A percentile compares a stretch with the other conserved stretches of the same genome.
phyloP scores from a whole-genome alignment of 345 rosid species.

The Gossypium raimondii region DNA sequence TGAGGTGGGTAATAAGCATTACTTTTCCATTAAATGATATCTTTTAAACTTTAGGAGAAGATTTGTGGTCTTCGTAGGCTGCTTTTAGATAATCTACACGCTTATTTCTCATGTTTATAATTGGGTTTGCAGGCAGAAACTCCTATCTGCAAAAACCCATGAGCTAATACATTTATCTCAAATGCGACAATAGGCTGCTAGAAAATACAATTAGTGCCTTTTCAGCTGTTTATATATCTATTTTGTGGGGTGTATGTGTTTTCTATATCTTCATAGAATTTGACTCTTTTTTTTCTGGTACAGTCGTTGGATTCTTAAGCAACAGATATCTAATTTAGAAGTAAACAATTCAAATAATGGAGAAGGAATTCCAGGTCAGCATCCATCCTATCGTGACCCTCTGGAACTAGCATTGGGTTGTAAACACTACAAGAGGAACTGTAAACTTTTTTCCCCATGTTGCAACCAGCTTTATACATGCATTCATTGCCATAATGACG shows the following conservation, averaged over 20 bases:
- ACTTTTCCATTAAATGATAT: not conserved
- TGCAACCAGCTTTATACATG: slow-evolving; percentile 66
- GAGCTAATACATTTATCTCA: not conserved
- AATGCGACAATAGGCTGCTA: not conserved
- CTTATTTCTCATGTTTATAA: not conserved
- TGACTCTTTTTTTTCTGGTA: slow-evolving; percentile 34
- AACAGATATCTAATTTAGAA: slow-evolving; percentile 33
- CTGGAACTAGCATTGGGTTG: slow-evolving; percentile 44
- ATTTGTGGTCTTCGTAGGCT: not conserved
- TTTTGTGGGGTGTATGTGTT: slow-evolving; percentile 3
- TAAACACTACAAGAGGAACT: slow-evolving; percentile 74
- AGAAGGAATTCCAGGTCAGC: slow-evolving; percentile 49
- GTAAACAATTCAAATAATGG: slow-evolving; percentile 24
- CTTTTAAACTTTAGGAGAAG: slow-evolving; percentile 1
- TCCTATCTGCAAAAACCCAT: not conserved
- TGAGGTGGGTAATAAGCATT: slow-evolving; percentile 46
- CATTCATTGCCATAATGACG: slow-evolving; percentile 82
- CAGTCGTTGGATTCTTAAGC: slow-evolving; percentile 73
- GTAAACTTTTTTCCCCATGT: slow-evolving; percentile 67
- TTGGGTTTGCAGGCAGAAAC: not conserved
- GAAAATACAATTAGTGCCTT: not conserved
- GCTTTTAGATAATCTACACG: not conserved
- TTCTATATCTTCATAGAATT: slow-evolving; percentile 11
- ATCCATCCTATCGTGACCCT: slow-evolving; percentile 57
- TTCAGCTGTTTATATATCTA: not conserved